Conservation (phyloP, 163 green algal genomes). For the Prototheca stagnorum region DNA sequence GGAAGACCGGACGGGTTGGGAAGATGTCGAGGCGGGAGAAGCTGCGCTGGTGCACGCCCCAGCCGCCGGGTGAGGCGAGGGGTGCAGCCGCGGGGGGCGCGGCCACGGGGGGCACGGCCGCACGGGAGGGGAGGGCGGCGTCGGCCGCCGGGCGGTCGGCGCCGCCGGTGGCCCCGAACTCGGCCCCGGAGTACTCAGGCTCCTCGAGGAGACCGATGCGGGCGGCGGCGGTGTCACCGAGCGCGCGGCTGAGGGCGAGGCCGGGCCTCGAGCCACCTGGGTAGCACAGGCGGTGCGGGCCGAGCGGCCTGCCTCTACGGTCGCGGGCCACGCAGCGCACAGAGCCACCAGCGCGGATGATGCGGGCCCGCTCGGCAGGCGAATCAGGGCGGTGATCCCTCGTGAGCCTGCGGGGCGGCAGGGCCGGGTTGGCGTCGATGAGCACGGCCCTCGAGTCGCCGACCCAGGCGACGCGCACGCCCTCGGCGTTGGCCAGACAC, state of each 20-base stretch:
- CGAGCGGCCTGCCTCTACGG: slow-evolving; percentile 47
- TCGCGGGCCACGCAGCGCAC: slow-evolving; percentile 70
- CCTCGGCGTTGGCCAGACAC: slow-evolving; percentile 7
- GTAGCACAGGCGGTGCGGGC: slow-evolving; percentile 78
- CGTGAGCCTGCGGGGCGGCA: slow-evolving; percentile 29
- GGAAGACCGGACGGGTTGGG: too few species aligned
- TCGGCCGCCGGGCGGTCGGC: not conserved
- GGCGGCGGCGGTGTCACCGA: slow-evolving; percentile 77
- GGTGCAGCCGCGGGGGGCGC: too few species aligned
- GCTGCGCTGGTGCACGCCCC: too few species aligned
- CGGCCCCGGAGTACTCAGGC: slow-evolving; percentile 21
- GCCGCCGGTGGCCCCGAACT: slow-evolving; percentile 3
- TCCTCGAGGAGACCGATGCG: slow-evolving; percentile 80
- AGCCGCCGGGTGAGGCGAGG: too few species aligned
- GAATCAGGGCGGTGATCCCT: slow-evolving; percentile 76
- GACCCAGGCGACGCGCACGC: slow-evolving; percentile 45
- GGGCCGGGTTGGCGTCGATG: slow-evolving; percentile 10
- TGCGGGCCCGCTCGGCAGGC: slow-evolving; percentile 56
- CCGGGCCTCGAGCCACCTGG: slow-evolving; percentile 63
- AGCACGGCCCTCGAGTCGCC: slow-evolving; percentile 79
- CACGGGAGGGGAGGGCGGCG: not conserved
- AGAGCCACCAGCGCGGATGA: slow-evolving; percentile 52
- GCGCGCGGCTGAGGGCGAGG: slow-evolving; percentile 75
- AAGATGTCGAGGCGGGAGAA: too few species aligned
- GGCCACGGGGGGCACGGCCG: not conserved